These are phyloP conservation scores for Dioszegia hungarica DNA, from an alignment of 768 basidiomycete genomes.

Conservation along the genomic window DNA sequence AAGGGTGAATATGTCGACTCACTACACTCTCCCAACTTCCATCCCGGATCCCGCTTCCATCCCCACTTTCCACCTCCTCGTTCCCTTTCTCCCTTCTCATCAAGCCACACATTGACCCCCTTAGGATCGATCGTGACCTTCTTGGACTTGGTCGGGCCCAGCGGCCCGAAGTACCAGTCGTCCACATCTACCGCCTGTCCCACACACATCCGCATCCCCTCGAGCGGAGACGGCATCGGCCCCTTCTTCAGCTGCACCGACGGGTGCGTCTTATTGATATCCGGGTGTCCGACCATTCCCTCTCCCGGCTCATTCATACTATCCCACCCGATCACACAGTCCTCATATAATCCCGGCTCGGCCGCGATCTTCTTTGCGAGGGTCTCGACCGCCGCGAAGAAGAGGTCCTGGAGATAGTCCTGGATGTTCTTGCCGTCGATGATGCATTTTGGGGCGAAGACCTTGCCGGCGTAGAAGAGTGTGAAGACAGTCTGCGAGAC, in stretches of 20 bases:
- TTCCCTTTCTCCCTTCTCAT: slow-evolving; percentile 22
- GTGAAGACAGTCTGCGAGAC: slow-evolving; percentile 86
- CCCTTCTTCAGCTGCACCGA: slow-evolving; percentile 80
- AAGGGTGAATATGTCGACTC: slow-evolving; percentile 15
- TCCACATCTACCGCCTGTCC: slow-evolving; percentile 71
- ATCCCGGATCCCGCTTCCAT: slow-evolving; percentile 54
- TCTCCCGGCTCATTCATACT: slow-evolving; percentile 91
- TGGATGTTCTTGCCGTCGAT: slow-evolving; percentile 84
- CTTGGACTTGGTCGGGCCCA: slow-evolving; percentile 72
- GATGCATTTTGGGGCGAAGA: slow-evolving; percentile 83
- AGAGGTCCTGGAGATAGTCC: slow-evolving; percentile 80
- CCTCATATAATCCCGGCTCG: slow-evolving; percentile 69
- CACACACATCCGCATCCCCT: slow-evolving; percentile 82
- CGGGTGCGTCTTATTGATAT: slow-evolving; percentile 62
- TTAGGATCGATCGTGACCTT: slow-evolving; percentile 76
- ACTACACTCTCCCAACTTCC: slow-evolving; percentile 48
- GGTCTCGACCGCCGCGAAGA: slow-evolving; percentile 67
- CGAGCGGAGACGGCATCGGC: slow-evolving; percentile 73
- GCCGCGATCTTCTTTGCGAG: slow-evolving; percentile 69
- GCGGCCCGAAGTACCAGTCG: slow-evolving; percentile 69
- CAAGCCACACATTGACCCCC: slow-evolving; percentile 48
- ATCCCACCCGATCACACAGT: slow-evolving; percentile 93
- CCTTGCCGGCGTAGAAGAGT: slow-evolving; percentile 85
- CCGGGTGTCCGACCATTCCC: slow-evolving; percentile 66
- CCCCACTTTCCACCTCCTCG: slow-evolving; percentile 64